Base-by-base conservation (phyloP, 768 basidiomycete species). In the Boletus fagicola region DNA sequence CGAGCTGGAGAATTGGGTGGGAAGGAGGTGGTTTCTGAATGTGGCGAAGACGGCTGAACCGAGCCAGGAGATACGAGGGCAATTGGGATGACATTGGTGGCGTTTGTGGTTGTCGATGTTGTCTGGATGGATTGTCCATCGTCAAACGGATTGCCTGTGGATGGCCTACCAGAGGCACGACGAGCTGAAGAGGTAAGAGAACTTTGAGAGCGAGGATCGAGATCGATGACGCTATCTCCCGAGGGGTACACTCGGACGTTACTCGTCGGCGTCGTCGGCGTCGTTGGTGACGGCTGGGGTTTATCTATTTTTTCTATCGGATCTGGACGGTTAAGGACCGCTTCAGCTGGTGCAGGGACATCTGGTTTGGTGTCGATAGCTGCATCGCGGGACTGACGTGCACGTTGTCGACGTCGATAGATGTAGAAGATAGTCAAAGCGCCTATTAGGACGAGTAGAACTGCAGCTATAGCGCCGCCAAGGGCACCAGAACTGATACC, bases 11-110 rank as follows among this genome's bases (percentile, higher is more conserved):
- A 77, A 35, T 74, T 71, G 30, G 61, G 39, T n/a, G 49, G 42
- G 40, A 65, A 54, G 44, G 60, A 43, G 18, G 58, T 54, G 2
- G 64, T 63, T 40, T 63, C 64, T 16, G 83, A 79, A 11, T 69
- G 68, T 13, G 69, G 30, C 72, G 71, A 36, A 72, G 75, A 35
- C 59, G 70, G 48, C 4, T 59, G 61, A 22, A 72, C 69, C 12
- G 80, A 78, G 22, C 83, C 83, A 18, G 87, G 83, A 24, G 86
- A 74, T 36, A 92, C 86, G 43, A 92, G 78, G 13, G 90, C 90
- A 58, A 93, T 92, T 59, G 90, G 90, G 56, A 93, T 93, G 61
- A 92, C 90, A 63, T 93, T 93, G 24, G 91, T 89, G 43, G 83
- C 83, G 67, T 89, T 86, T 15, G 90, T 87, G 44, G 83, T 80